Conservation (phyloP, 1,284 basidiomycete species). For the Anthracocystis panici-leucophaei region DNA sequence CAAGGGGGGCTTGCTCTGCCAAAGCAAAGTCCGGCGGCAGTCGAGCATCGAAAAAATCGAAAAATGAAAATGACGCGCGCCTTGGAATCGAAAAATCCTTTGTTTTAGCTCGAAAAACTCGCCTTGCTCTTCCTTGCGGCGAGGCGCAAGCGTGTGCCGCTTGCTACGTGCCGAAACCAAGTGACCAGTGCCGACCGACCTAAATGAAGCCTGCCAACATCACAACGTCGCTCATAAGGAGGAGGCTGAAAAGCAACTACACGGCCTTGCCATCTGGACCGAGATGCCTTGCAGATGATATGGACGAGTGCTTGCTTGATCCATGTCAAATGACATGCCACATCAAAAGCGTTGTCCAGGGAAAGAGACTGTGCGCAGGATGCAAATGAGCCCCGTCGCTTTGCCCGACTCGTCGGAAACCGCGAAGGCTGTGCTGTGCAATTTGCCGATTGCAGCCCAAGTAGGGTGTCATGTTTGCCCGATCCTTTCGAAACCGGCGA, state of each 20-base stretch:
- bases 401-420: background rate
- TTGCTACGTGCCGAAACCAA: constrained; percentile 8
- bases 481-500: background rate
- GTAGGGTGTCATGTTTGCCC: background rate
- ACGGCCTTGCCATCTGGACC: background rate
- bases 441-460: background rate
- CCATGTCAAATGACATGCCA: background rate
- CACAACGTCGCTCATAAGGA: background rate
- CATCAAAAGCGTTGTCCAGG: background rate
- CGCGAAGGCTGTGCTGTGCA: background rate
- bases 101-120: constrained; percentile 3
- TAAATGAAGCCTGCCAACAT: background rate
- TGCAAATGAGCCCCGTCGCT: background rate
- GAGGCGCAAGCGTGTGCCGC: constrained; percentile 1
- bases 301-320: background rate
- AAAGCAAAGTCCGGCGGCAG: background rate
- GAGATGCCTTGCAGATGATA: background rate
- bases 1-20: constrained; percentile 3
- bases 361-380: background rate
- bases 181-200: constrained; percentile 3
- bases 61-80: constrained; percentile 7
- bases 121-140: background rate
- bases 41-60: background rate
- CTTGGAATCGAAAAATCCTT: background rate
- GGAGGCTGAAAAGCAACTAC: background rate